Base-by-base conservation (phyloP, 1,139 yeast species). In the Saccharomyces hybrid region DNA sequence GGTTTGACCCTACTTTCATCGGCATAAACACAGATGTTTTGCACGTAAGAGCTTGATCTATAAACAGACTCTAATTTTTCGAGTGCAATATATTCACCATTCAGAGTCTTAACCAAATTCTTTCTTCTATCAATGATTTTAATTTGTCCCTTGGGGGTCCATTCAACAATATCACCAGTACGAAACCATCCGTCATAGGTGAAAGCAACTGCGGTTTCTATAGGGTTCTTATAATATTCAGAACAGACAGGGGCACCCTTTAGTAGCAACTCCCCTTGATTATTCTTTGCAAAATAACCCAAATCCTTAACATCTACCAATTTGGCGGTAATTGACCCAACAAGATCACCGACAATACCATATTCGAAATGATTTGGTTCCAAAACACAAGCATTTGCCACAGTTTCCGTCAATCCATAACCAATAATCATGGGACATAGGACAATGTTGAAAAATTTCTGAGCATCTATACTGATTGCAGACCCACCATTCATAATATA, bases 111-210 rank as follows among this genome's bases (percentile, higher is more conserved):
- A 65, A 93, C 96, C 72, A 93, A 79, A 72, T 95, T 93, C 84
- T 93, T 93, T 78, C 84, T 88, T 72, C 99, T 88, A 75, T 93
- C 99, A 71, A 95, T 87, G 61, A 93, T 78, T 68, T 79, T 82
- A 68, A 95, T 77, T 57, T 83, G 83, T 63, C 99, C 99, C 61
- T 78, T 79, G 26, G 82, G 61, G 48, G 93, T 80, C 96, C 97
- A 90, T 75, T 89, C 93, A 68, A 93, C 97, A 71, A 93, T 89
- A 73, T 93, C 99, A 72, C 99, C 99, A 49, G 99, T 93, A 70
- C 77, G 81, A 77, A 95, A 95, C 97, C 97, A 93, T 16, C 70
- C 71, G 60, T 90, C 97, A 54, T 78, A 76, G 50, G 88, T 82
- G 65, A 88, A 85, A 0, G 96, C 89, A 31, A 73, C 83, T 52